Evolutionary conservation across 345 rosid species (phyloP).

Genomic region (Brassica napus): DNA sequence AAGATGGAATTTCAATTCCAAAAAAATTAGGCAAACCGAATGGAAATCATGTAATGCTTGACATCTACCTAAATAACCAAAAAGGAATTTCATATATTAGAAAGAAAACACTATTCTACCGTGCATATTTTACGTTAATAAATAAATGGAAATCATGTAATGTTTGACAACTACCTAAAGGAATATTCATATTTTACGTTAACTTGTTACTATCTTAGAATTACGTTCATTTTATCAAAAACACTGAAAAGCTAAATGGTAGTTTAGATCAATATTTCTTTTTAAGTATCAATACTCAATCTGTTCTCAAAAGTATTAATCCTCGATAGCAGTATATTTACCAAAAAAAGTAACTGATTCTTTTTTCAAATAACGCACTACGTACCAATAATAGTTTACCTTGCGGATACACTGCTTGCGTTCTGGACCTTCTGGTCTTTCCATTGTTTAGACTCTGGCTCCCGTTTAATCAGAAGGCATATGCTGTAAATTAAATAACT

Average conservation of each 20-base stretch:
- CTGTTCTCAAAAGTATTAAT: neutral
- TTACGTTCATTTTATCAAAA: neutral
- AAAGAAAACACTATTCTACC: neutral
- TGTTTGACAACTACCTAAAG: conserved; percentile 23
- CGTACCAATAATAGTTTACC: neutral
- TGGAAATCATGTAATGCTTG: conserved; percentile 25
- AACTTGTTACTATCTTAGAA: neutral
- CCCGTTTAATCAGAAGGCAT: neutral
- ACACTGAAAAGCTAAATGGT: neutral
- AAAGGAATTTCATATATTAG: neutral
- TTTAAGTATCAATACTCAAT: neutral
- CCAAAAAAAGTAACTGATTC: too few species aligned
- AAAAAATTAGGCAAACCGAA: conserved; percentile 36
- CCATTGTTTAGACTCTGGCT: neutral
- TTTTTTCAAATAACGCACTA: too few species aligned
- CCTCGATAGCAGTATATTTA: neutral
- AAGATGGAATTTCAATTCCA: conserved; percentile 19
- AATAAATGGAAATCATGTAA: conserved; percentile 13
- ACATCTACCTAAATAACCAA: conserved; percentile 14
- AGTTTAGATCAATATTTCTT: neutral
- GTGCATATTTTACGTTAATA: conserved; percentile 1
- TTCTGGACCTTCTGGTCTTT: neutral
- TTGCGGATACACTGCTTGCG: neutral
- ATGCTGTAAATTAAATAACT: neutral
- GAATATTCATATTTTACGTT: neutral